Evolutionary conservation across 2,329 filamentous ascomycete species (phyloP).

Genomic region (Dothidotthia symphoricarpi): DNA sequence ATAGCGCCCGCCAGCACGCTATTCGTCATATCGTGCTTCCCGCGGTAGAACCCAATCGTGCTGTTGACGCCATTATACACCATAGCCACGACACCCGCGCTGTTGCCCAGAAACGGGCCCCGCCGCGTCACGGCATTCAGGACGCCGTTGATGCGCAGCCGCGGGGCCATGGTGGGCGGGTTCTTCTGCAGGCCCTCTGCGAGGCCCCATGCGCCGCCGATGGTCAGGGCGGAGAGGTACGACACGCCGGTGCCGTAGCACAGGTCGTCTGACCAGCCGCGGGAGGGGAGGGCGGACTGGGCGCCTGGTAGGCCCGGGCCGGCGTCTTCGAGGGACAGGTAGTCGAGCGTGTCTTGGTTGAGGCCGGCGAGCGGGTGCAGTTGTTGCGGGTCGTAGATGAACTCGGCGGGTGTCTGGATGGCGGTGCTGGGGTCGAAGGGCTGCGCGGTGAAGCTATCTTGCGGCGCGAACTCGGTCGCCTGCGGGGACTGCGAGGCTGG

Average conservation of each 20-base stretch:
- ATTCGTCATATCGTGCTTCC: conserved; percentile 71
- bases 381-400: conserved; percentile 84
- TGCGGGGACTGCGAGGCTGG: conserved; percentile 44
- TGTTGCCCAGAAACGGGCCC: conserved; percentile 94
- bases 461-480: conserved; percentile 35
- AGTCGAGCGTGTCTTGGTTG: conserved; percentile 90
- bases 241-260: conserved; percentile 96
- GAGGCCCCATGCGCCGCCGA: conserved; percentile 90
- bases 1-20: conserved; percentile 80
- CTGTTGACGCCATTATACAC: conserved; percentile 76
- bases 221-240: conserved; percentile 79
- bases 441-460: conserved; percentile 47
- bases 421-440: conserved; percentile 69
- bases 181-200: conserved; percentile 80
- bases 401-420: conserved; percentile 77
- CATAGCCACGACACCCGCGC: conserved; percentile 91
- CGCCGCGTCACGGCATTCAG: conserved; percentile 91
- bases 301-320: conserved; percentile 78
- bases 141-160: conserved; percentile 88
- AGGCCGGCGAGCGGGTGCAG: conserved; percentile 92
- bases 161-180: conserved; percentile 71
- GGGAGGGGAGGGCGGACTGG: conserved; percentile 84
- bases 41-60: conserved; percentile 41
- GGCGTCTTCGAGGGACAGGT: conserved; percentile 90
- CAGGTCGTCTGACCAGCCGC: conserved; percentile 96